Conservation (phyloP, 2,329 filamentous ascomycete species). For the Orbilia brochopaga region DNA sequence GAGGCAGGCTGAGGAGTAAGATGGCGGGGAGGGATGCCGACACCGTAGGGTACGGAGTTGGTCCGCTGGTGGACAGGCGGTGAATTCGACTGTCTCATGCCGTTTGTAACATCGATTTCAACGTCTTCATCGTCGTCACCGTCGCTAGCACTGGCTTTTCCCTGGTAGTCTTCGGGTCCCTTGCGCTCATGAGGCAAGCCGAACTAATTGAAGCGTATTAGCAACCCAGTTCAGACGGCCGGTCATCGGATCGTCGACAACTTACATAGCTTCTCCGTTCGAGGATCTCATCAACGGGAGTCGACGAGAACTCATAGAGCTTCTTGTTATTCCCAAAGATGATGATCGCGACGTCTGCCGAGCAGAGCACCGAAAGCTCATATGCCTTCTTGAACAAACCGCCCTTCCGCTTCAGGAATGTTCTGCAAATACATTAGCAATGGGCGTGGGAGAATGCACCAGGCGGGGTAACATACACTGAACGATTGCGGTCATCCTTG, state of each 20-base stretch:
- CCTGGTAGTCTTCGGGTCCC: slow-evolving; percentile 88
- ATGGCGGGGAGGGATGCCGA: slow-evolving; percentile 37
- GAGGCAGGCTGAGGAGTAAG: slow-evolving; percentile 36
- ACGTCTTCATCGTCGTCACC: slow-evolving; percentile 86
- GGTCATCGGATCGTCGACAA: slow-evolving; percentile 53
- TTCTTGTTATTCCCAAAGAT: slow-evolving; percentile 99
- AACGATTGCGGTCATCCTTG: slow-evolving; percentile 97
- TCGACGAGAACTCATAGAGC: slow-evolving; percentile 94
- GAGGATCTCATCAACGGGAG: slow-evolving; percentile 89
- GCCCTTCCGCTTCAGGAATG: slow-evolving; percentile 97
- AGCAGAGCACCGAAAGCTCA: slow-evolving; percentile 95
- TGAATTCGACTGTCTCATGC: slow-evolving; percentile 60
- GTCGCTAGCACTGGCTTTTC: slow-evolving; percentile 72
- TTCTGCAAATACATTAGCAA: slow-evolving; percentile 64
- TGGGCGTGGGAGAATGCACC: not conserved
- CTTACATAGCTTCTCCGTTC: slow-evolving; percentile 87
- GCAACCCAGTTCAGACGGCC: not conserved
- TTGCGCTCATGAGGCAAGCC: slow-evolving; percentile 94
- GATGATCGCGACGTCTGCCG: slow-evolving; percentile 96
- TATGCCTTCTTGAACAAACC: slow-evolving; percentile 99
- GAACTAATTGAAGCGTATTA: slow-evolving; percentile 66
- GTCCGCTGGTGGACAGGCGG: slow-evolving; percentile 70
- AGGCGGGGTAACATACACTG: slow-evolving; percentile 73
- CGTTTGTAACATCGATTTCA: slow-evolving; percentile 56
- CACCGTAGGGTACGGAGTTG: slow-evolving; percentile 41